Conservation (phyloP, 106 monocot species). For the Apostasia shenzhenica region DNA sequence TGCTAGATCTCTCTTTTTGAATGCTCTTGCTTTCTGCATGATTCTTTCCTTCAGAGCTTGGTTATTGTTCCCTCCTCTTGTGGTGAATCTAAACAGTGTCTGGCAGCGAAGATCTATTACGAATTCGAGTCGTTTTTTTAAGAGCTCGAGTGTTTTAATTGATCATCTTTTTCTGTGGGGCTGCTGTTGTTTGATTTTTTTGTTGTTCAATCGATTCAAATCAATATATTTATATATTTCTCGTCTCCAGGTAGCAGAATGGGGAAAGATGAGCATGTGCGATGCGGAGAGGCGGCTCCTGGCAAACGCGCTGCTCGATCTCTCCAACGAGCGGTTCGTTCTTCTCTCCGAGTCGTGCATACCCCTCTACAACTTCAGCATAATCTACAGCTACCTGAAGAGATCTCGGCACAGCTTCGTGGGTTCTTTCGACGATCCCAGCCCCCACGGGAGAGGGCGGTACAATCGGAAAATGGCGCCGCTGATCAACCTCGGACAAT, state of each 20-base stretch:
- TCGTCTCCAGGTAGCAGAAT: conserved; percentile 31
- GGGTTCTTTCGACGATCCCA: conserved; percentile 36
- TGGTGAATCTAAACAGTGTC: too few relatives aligned
- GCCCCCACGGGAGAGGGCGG: conserved; percentile 42
- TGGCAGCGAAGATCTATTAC: too few relatives aligned
- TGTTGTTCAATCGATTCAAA: too few relatives aligned
- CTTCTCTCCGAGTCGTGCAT: conserved; percentile 70
- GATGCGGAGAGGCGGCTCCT: conserved; percentile 72
- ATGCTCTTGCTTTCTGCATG: too few relatives aligned
- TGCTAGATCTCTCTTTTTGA: too few relatives aligned
- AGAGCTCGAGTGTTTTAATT: too few relatives aligned
- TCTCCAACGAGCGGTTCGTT: conserved; percentile 57
- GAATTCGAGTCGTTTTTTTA: too few relatives aligned
- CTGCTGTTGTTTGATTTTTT: too few relatives aligned
- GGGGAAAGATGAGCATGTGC: conserved; percentile 63
- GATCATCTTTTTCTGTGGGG: too few relatives aligned
- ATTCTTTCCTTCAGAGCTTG: too few relatives aligned
- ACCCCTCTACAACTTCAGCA: conserved; percentile 60
- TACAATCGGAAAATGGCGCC: conserved; percentile 44
- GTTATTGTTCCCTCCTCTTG: too few relatives aligned
- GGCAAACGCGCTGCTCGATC: conserved; percentile 67
- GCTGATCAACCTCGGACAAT: conserved; percentile 30
- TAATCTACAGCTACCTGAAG: conserved; percentile 33
- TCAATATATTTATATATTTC: too few relatives aligned
- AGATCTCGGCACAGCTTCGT: conserved; percentile 40